Percentiles rank a stretch among this genome's conserved stretches.
Evolutionary conservation across 2,329 filamentous ascomycete genomes (phyloP).

Genomic region (Fonsecaea monophora): DNA sequence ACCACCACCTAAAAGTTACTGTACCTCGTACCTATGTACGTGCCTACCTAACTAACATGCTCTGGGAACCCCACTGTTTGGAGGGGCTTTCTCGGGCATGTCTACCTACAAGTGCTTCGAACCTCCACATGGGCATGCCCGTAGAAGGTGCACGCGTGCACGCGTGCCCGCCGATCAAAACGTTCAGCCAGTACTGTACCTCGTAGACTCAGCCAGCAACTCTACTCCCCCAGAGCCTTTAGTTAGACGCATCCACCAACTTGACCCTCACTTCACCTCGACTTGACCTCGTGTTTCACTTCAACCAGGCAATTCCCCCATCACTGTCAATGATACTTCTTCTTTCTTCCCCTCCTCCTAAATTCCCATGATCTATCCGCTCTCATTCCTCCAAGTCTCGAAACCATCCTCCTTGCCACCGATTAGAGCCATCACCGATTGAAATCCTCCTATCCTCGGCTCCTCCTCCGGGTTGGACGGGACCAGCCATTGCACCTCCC

Average conservation of each 20-base stretch:
- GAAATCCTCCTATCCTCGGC: background rate
- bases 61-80: conserved; percentile 1
- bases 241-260: background rate
- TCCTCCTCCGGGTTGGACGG: background rate
- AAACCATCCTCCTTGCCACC: background rate
- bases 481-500: conserved; percentile 2
- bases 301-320: conserved; percentile 1
- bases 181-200: background rate
- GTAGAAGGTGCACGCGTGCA: background rate
- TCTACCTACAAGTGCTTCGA: background rate
- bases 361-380: background rate
- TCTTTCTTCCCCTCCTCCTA: background rate
- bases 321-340: background rate
- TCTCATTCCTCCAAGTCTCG: background rate
- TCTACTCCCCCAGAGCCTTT: background rate
- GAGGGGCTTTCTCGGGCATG: background rate
- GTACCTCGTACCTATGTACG: background rate
- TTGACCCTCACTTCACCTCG: conserved; percentile 9
- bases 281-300: conserved; percentile 13
- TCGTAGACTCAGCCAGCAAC: background rate
- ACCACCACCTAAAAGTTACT: background rate
- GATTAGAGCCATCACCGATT: background rate
- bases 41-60: background rate
- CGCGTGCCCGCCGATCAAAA: background rate
- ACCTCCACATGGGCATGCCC: background rate